Evolutionary conservation across 331 rosid species (phyloP).

Genomic region (Telfairia occidentalis): DNA sequence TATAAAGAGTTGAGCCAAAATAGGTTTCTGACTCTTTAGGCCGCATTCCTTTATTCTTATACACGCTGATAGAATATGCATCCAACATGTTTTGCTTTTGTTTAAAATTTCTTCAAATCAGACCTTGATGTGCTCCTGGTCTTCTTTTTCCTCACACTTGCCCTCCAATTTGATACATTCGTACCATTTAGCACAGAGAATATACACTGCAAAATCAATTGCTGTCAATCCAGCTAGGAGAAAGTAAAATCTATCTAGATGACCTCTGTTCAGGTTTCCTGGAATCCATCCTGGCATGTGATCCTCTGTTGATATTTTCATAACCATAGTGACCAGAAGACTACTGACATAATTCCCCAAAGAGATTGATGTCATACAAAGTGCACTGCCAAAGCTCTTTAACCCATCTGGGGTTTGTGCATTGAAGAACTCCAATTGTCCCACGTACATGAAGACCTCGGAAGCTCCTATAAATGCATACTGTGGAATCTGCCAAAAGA

Average conservation of each 20-base stretch:
- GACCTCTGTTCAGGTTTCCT: slow-evolving; percentile 90
- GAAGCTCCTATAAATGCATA: slow-evolving; percentile 92
- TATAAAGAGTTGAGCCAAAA: slow-evolving; percentile 2
- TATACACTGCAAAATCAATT: slow-evolving; percentile 61
- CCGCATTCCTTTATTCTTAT: slow-evolving; percentile 46
- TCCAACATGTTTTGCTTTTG: neutral
- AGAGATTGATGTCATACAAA: slow-evolving; percentile 91
- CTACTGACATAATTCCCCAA: slow-evolving; percentile 94
- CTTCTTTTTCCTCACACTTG: slow-evolving; percentile 37
- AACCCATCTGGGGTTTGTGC: slow-evolving; percentile 96
- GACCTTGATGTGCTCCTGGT: slow-evolving; percentile 19
- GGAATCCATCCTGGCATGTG: slow-evolving; percentile 98
- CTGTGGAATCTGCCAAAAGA: slow-evolving; percentile 97
- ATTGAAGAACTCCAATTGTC: slow-evolving; percentile 90
- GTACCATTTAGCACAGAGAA: slow-evolving; percentile 81
- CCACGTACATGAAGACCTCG: slow-evolving; percentile 96
- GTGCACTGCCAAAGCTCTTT: slow-evolving; percentile 95
- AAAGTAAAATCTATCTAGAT: slow-evolving; percentile 80
- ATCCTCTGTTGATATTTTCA: slow-evolving; percentile 85
- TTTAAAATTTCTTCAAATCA: slow-evolving; percentile 16
- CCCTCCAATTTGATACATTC: slow-evolving; percentile 66
- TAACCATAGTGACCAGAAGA: slow-evolving; percentile 76
- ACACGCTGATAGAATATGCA: slow-evolving; percentile 15
- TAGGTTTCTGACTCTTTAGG: neutral
- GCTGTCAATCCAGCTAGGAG: slow-evolving; percentile 83